Evolutionary conservation across 495 filamentous ascomycete genomes (phyloP), one percentile per base, ranked within the genome.

Genomic region (Talaromyces thailandensis): DNA sequence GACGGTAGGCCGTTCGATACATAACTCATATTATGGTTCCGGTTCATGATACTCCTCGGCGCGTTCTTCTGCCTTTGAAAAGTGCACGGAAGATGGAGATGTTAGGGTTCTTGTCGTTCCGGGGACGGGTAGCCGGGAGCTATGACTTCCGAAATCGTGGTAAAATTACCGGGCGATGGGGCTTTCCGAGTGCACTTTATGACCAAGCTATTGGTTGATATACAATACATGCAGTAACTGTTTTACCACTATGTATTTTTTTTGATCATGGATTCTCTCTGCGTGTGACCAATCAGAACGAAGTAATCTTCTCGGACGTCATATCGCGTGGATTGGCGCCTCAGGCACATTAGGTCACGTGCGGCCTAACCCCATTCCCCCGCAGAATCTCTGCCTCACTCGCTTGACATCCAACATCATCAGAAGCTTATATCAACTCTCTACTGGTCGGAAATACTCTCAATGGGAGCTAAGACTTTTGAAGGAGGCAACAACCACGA

Each of bases 381-480:
- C 52, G 23, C 52, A 18, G 40, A 8, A 45, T 18, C 4, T 4
- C 14, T 40, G 35, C 21, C n/a, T 48, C 35, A 29, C 35, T 37
- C 18, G 1, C 43, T 3, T 48, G 3, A 40, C 43, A 48, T 48
- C 43, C 21, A 21, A 48, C 43, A 48, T 2, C 43, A 45, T 21
- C n/a, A 48, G 1, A 48, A 48, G 18, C 14, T 18, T n/a, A 48
- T 48, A 55, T 23, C 26, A 55, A 28, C 23, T 26, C 12, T 24
- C 14, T 0, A 12, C 51, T 16, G 28, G 14, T 11, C 51, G 16
- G 51, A 9, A 55, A 28, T 28, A 14, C 64, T 71, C 40, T 65
- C 66, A 32, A 73, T 73, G 70, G 70, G 70, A 56, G 68, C 70
- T 6, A 70, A 70, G 52, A 67, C 70, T 59, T 61, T 56, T 51